A percentile compares a stretch with the other conserved stretches of the same genome.
Conservation (phyloP, 208 protist genomes). For the Phytomonas sp. region DNA sequence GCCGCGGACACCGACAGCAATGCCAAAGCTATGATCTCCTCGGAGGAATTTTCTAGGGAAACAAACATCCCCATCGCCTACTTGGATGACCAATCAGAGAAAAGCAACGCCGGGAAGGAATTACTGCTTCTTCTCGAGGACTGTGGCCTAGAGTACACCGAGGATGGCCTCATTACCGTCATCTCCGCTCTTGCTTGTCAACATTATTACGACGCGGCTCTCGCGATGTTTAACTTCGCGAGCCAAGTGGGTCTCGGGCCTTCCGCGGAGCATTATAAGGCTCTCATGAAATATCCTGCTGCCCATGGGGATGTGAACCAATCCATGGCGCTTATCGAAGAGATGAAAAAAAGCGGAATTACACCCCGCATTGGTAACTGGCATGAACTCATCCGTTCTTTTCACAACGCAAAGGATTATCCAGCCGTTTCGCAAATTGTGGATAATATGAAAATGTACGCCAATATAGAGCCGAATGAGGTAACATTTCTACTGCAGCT, state of each 20-base stretch:
- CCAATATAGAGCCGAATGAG: constrained; percentile 89
- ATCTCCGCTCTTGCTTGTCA: constrained; percentile 58
- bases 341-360: constrained; percentile 83
- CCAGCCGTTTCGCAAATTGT: constrained; percentile 74
- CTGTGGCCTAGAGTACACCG: constrained; percentile 66
- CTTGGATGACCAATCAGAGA: constrained; percentile 74
- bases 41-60: constrained; percentile 36
- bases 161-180: constrained; percentile 64
- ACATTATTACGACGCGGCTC: constrained; percentile 50
- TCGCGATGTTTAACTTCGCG: constrained; percentile 70
- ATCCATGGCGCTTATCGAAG: constrained; percentile 73
- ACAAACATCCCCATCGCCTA: constrained; percentile 73
- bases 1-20: neutral
- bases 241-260: constrained; percentile 55
- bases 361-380: constrained; percentile 87
- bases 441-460: constrained; percentile 90
- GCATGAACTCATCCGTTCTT: constrained; percentile 85
- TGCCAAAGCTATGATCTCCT: constrained; percentile 17
- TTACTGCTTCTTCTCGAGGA: constrained; percentile 51
- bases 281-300: constrained; percentile 68
- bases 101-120: constrained; percentile 68
- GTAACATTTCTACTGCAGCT: constrained; percentile 78
- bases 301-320: constrained; percentile 52
- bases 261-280: constrained; percentile 74
- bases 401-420: constrained; percentile 79